These are phyloP conservation scores for Spathaspora hagerdaliae DNA, from an alignment of 805 yeast genomes.

Conservation along the genomic window DNA sequence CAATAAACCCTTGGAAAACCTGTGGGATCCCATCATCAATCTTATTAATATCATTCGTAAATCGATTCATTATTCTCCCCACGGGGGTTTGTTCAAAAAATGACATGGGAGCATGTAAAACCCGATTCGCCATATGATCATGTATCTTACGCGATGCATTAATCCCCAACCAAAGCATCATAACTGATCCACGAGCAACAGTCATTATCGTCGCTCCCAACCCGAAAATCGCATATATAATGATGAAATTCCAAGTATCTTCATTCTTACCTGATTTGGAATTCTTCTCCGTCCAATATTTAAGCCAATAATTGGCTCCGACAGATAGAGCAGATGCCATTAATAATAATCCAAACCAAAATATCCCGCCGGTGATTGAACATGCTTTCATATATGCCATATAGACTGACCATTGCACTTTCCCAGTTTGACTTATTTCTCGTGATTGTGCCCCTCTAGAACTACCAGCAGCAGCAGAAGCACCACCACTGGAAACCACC, in stretches of 20 bases:
- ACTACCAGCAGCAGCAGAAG: too few relatives aligned
- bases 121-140: constrained; percentile 50
- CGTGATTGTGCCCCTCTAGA: too few relatives aligned
- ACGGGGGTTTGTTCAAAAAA: constrained; percentile 69
- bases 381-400: constrained; percentile 57
- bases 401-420: constrained; percentile 53
- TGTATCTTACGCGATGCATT: constrained; percentile 55
- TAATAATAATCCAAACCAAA: constrained; percentile 25
- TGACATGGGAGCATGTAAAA: constrained; percentile 58
- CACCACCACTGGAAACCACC: constrained; percentile 12
- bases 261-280: constrained; percentile 37
- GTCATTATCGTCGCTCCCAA: constrained; percentile 47
- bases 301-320: constrained; percentile 59
- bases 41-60: constrained; percentile 57
- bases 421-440: constrained; percentile 52
- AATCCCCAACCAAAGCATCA: constrained; percentile 53
- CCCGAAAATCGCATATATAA: constrained; percentile 55
- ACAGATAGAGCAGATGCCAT: constrained; percentile 27
- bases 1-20: constrained; percentile 46
- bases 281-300: constrained; percentile 63
- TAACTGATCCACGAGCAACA: constrained; percentile 40
- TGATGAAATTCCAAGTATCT: constrained; percentile 44
- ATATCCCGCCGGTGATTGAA: constrained; percentile 44
- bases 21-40: constrained; percentile 58
- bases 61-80: constrained; percentile 63